Percentiles rank a stretch among this genome's conserved stretches.
These are phyloP conservation scores for Collybia sordida DNA, from an alignment of 768 basidiomycete species.

Conservation along the genomic window DNA sequence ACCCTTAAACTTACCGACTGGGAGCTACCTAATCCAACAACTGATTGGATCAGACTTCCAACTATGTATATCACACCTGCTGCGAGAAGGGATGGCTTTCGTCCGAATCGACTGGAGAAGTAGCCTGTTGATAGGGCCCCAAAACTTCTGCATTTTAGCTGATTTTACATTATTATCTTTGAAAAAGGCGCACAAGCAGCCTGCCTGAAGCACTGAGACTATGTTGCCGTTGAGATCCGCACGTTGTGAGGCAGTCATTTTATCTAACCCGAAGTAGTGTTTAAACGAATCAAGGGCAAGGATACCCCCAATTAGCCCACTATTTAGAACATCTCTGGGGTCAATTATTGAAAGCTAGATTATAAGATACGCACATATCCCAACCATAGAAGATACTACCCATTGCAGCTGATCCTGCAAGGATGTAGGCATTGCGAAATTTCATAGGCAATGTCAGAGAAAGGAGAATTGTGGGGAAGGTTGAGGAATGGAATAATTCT, in stretches of 20 bases:
- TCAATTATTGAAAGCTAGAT: neutral
- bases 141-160: constrained; percentile 29
- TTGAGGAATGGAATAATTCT: no score
- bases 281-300: constrained; percentile 46
- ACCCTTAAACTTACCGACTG: constrained; percentile 31
- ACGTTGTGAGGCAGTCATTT: constrained; percentile 30
- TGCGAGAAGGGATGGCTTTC: constrained; percentile 42
- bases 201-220: constrained; percentile 49
- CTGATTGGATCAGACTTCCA: constrained; percentile 45
- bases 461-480: constrained; percentile 9
- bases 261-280: constrained; percentile 45
- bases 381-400: constrained; percentile 51
- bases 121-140: constrained; percentile 42
- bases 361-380: constrained; percentile 33
- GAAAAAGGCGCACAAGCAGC: constrained; percentile 40
- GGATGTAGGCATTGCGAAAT: constrained; percentile 44
- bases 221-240: constrained; percentile 50
- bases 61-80: constrained; percentile 47
- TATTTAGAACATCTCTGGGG: constrained; percentile 3
- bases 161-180: neutral
- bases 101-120: constrained; percentile 41
- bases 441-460: constrained; percentile 6
- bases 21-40: constrained; percentile 41
- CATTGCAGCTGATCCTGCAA: constrained; percentile 44
- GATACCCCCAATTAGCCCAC: constrained; percentile 48